Evolutionary conservation across 139 green algal species (phyloP).

Genomic region (Ettlia oleoabundans): DNA sequence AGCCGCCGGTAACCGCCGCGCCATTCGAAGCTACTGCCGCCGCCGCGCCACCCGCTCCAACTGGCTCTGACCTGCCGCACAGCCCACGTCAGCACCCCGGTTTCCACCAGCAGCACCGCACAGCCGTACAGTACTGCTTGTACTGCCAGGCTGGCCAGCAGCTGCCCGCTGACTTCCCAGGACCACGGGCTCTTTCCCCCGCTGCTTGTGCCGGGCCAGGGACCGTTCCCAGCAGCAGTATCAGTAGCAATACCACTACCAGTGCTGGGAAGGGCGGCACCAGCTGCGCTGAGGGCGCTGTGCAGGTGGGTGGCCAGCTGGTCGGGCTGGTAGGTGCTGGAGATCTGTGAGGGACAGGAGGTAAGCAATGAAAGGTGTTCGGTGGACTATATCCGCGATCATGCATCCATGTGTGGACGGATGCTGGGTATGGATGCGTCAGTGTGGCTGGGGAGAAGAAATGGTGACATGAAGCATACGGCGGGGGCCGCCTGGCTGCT

Average conservation of each 20-base stretch:
- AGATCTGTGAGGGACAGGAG: not conserved
- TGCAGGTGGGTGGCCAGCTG: not conserved
- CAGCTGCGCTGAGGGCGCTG: not conserved
- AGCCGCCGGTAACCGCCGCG: not conserved
- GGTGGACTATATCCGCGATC: not conserved
- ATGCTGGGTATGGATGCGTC: too few relatives aligned
- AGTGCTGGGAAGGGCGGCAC: not conserved
- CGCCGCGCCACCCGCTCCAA: not conserved
- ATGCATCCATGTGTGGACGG: too few relatives aligned
- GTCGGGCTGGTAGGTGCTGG: constrained; percentile 6
- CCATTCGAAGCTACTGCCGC: not conserved
- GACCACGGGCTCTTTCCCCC: constrained; percentile 1
- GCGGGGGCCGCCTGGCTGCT: too few relatives aligned
- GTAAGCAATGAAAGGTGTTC: not conserved
- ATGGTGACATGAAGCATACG: too few relatives aligned
- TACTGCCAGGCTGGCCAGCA: constrained; percentile 14
- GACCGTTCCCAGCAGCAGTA: too few relatives aligned
- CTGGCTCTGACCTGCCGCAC: not conserved
- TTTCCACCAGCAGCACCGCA: constrained; percentile 54
- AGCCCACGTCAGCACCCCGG: constrained; percentile 29
- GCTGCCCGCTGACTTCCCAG: constrained; percentile 28
- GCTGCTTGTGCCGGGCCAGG: not conserved
- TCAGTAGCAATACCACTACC: not conserved
- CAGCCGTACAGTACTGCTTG: constrained; percentile 50
- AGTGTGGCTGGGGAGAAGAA: too few relatives aligned